These are phyloP conservation scores for Saccharomycopsis synnaedendra DNA, from an alignment of 805 yeast genomes.

Conservation along the genomic window DNA sequence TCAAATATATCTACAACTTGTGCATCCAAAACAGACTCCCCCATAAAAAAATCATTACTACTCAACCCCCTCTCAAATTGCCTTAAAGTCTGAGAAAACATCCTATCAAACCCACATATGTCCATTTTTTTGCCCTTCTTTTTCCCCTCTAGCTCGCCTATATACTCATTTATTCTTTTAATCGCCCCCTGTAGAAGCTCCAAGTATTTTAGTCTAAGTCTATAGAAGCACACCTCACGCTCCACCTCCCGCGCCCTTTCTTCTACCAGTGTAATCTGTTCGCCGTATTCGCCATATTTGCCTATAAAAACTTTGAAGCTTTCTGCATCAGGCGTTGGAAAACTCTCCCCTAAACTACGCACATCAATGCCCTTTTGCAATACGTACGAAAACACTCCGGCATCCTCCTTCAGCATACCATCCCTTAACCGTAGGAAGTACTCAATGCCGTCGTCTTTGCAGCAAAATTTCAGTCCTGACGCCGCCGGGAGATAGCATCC, in stretches of 20 bases:
- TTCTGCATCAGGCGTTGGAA: constrained; percentile 34
- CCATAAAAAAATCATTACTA: constrained; percentile 11
- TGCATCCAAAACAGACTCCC: neutral
- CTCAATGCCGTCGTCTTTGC: constrained; percentile 56
- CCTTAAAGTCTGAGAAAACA: constrained; percentile 16
- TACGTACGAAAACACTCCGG: neutral
- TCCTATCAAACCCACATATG: constrained; percentile 40
- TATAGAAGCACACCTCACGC: constrained; percentile 2
- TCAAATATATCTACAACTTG: too few relatives aligned
- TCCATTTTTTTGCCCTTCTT: constrained; percentile 25
- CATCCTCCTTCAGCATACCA: constrained; percentile 8
- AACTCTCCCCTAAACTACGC: constrained; percentile 22
- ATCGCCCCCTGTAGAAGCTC: constrained; percentile 19
- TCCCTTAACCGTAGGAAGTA: constrained; percentile 20
- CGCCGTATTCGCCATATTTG: constrained; percentile 8
- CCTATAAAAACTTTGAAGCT: constrained; percentile 18
- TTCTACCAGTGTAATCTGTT: constrained; percentile 9
- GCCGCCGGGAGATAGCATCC: constrained; percentile 47
- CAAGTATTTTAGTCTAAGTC: constrained; percentile 17
- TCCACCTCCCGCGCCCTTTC: neutral
- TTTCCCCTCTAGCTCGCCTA: constrained; percentile 5
- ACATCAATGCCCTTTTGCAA: too few relatives aligned
- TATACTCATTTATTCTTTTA: constrained; percentile 20
- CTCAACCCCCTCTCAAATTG: constrained; percentile 5
- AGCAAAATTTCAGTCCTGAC: constrained; percentile 57